Base-by-base conservation (phyloP, 1,284 basidiomycete genomes). In the Porodaedalea pini region DNA sequence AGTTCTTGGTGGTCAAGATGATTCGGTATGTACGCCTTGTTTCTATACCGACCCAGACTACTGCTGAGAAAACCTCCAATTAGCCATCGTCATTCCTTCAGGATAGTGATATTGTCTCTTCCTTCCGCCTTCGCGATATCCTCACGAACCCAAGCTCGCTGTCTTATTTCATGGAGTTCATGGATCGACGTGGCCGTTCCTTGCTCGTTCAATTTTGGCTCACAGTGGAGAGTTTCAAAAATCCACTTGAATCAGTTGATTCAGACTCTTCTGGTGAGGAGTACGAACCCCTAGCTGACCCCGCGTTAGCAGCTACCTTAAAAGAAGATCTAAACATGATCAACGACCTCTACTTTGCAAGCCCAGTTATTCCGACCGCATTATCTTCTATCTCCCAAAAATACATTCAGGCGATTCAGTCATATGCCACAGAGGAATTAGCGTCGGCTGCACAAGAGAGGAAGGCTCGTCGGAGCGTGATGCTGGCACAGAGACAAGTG, bases 101-200 rank as follows among this genome's bases (percentile, higher is more conserved):
- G 45, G 73, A 74, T 32, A 51, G 67, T 2, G 52, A 60, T 1
- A 52, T 64, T 2, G 34, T 62, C 10, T 64, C 69, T 29, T 66
- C 67, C 6, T 60, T 75, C 17, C 76, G 17, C 6, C 75, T 94
- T 5, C 82, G 88, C 40, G 86, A 92, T 49, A 80, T 98, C 41
- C 82, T 98, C 0, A 78, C 85, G 34, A 94, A 94, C 64, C 92
- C 94, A 0, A 89, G 86, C 29, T 92, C 93, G 0, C 79, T 98
- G 0, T 94, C 91, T 1, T 96, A 96, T 69, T 93, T 96, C 74
- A 95, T 98, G 85, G 96, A 99, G 72, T 96, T 92, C 67, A 95
- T 98, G 92, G 96, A 98, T 64, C 83, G 95, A 5, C 83, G 90
- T 2, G 80, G 86, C 57, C 85, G 91, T 29, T 90, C 93, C 13